phyloP scores from a whole-genome alignment of 179 eudicot species.

The Beta corolliflora region DNA sequence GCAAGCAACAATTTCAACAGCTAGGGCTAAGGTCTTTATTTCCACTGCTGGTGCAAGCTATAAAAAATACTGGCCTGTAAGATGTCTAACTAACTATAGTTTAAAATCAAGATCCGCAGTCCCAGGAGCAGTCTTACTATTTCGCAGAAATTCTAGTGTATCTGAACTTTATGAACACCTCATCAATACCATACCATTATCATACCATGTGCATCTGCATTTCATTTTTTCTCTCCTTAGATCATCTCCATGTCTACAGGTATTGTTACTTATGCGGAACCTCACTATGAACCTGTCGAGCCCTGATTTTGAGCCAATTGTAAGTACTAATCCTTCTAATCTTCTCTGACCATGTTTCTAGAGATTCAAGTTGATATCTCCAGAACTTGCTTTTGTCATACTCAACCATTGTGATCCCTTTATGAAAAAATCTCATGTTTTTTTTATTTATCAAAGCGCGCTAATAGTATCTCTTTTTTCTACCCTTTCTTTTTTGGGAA shows the following conservation, averaged over 20 bases:
- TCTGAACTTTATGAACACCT: conserved; percentile 1
- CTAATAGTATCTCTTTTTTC: no score
- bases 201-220: not conserved
- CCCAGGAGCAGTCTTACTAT: not conserved
- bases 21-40: no score
- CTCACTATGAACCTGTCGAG: conserved; percentile 60
- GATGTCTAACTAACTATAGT: no score
- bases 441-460: not conserved
- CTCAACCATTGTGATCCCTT: conserved; percentile 2
- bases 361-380: not conserved
- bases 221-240: not conserved
- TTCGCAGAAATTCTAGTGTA: not conserved
- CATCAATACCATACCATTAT: not conserved
- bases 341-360: not conserved
- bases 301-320: conserved; percentile 67
- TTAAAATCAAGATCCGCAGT: not conserved
- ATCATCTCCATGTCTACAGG: conserved; percentile 38
- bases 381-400: conserved; percentile 18
- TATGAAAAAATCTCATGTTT: not conserved
- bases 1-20: no score
- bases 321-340: conserved; percentile 34
- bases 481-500: not conserved
- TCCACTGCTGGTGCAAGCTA: no score
- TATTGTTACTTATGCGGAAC: conserved; percentile 63
- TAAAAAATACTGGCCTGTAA: no score